phyloP scores from a whole-genome alignment of 345 rosid genomes.

The Eucalyptus shirleyi region DNA sequence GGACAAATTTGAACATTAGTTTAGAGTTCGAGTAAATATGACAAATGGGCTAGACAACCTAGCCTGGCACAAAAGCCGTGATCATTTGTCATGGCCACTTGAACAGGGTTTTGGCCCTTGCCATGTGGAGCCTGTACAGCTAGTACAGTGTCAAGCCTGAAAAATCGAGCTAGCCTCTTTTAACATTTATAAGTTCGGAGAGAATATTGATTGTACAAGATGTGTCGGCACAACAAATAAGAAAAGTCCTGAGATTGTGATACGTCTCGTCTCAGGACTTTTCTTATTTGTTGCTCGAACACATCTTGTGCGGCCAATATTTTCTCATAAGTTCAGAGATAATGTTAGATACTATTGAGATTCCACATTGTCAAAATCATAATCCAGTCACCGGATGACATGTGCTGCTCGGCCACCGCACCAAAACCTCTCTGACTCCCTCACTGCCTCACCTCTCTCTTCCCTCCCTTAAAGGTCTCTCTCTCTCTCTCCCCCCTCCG shows the following conservation, averaged over 20 bases:
- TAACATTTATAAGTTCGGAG: background rate
- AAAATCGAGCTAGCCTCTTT: background rate
- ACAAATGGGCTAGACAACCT: background rate
- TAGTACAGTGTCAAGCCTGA: background rate
- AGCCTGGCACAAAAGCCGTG: background rate
- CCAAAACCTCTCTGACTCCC: too few species aligned
- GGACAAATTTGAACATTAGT: background rate
- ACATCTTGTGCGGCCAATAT: too few species aligned
- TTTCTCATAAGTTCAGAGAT: too few species aligned
- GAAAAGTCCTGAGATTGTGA: too few species aligned
- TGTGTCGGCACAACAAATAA: too few species aligned
- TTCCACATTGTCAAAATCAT: too few species aligned
- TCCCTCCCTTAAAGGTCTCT: too few species aligned
- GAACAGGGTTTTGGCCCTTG: background rate
- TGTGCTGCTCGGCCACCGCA: too few species aligned
- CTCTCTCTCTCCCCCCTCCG: too few species aligned
- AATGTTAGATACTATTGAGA: rapidly evolving
- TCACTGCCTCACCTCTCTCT: too few species aligned
- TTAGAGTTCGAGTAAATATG: background rate
- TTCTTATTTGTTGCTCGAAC: rapidly evolving
- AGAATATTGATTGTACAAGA: too few species aligned
- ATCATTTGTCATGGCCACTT: background rate
- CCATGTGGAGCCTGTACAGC: background rate
- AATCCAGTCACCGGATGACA: too few species aligned
- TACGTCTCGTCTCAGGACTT: rapidly evolving